Percentiles rank a stretch among this genome's conserved stretches.
Evolutionary conservation across 805 yeast genomes (phyloP).

Genomic region (Metschnikowia amazonensis): DNA sequence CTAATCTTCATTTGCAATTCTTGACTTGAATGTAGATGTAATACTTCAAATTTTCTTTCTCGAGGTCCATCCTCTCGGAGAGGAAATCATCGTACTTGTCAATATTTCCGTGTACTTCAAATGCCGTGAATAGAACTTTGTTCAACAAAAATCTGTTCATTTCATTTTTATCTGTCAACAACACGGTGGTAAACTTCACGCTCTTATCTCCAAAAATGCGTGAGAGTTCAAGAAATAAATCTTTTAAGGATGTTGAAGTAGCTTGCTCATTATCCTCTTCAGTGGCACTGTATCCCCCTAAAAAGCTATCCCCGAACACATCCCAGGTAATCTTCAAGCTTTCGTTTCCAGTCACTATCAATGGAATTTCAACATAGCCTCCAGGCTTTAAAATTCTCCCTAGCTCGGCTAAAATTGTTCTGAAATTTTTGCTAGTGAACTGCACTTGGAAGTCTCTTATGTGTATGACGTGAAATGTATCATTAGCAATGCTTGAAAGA

Average conservation of each 20-base stretch:
- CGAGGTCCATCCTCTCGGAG: constrained; percentile 16
- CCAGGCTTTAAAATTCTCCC: constrained; percentile 33
- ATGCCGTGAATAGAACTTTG: constrained; percentile 22
- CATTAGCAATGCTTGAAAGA: constrained; percentile 24
- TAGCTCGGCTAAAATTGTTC: constrained; percentile 28
- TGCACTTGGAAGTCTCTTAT: constrained; percentile 36
- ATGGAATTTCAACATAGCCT: constrained; percentile 34
- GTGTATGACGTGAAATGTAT: constrained; percentile 35
- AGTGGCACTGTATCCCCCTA: not conserved
- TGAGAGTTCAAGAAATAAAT: constrained; percentile 21
- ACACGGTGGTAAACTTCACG: constrained; percentile 28
- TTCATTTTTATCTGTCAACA: constrained; percentile 30
- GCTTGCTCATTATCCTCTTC: not conserved
- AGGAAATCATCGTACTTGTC: constrained; percentile 24
- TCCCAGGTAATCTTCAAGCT: constrained; percentile 1
- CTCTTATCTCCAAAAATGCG: constrained; percentile 31
- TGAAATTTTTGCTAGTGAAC: constrained; percentile 25
- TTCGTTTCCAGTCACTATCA: constrained; percentile 11
- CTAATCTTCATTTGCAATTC: constrained; percentile 10
- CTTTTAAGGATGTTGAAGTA: not conserved
- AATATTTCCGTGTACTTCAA: constrained; percentile 32
- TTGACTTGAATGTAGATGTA: constrained; percentile 27
- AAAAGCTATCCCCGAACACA: constrained; percentile 1
- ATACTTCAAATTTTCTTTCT: constrained; percentile 18
- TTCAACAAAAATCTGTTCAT: constrained; percentile 29